Evolutionary conservation across 257 asterid species (phyloP), one percentile per base, ranked within the genome.

Genomic region (Galeopsis tetrahit): DNA sequence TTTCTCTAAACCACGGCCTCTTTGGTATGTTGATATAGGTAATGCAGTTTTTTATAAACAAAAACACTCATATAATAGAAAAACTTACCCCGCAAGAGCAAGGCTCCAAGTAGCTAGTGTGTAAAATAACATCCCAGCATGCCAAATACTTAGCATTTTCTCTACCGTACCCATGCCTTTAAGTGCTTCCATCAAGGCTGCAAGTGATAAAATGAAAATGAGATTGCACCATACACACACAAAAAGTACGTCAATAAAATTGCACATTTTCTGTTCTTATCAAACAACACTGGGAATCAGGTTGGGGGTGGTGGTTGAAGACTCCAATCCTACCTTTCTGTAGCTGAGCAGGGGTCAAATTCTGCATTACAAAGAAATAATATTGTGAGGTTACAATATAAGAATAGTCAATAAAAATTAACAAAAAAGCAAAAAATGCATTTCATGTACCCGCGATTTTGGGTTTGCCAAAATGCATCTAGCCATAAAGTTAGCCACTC

Each of bases 41-140:
- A 36, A 53, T n/a, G 71, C 48, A 35, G 0, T 46, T 51, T 44
- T 38, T 44, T n/a, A 7, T 40, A 63, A 59, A 42, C 17, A 36
- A 64, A 70, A 66, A n/a, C 3, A 34, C 51, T 28, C 31, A 38
- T 9, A 14, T 21, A 38, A 70, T 33, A 32, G 55, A 35, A 33
- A 70, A 74, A 69, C 63, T 71, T 75, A 94, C 97, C 99, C 94
- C 7, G 95, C 85, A 31, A 90, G 82, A 63, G 97, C 90, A 84
- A 95, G 93, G 42, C 99, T 91, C 99, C 99, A 95, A 60, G 96
- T 89, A 57, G 93, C 88, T 53, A 95, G 80, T 35, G 93, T 81
- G 78, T 88, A 92, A 72, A 95, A 85, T 83, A 85, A 63, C 81
- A 57, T 86, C 66, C 97, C 99, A 0, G 98, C 98, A 31, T 80